Base-by-base conservation (phyloP, 441 rosid genomes). In the Daphne laureola region DNA sequence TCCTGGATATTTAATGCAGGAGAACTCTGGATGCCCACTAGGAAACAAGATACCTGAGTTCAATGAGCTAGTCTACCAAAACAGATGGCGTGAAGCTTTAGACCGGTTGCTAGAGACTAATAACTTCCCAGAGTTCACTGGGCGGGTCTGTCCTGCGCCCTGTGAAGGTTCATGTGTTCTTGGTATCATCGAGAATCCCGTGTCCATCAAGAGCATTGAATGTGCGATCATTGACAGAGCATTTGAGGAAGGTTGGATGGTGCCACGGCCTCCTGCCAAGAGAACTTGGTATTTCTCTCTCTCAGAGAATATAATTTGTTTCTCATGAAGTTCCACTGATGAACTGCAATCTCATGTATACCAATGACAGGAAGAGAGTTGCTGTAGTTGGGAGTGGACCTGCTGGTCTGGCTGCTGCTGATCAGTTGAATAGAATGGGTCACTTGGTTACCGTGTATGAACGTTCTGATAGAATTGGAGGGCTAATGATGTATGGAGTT, bases 21-120 rank as follows among this genome's bases (percentile, higher is more conserved):
- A 95, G 65, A 78, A 82, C 82, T 86, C 99, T 61, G 99, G 99
- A 36, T 95, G 99, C 49, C 99, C 99, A n/a, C 82, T 95, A 23
- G 99, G 99, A 58, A 95, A 95, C 76, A 95, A 95, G 72, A 95
- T 95, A 62, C 99, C 99, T n/a, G 99, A 95, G 72, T 95, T 95
- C 73, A 95, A 91, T 26, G 99, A 95, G 76, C 77, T 95, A 43
- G 99, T 95, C 38, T 80, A 95, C 73, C 99, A 95, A 64, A 91
- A 95, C 70, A 83, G 99, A 76, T 95, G 99, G 99, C 89, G 79
- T 23, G 98, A 95, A 69, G 99, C 99, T 17, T 75, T 95, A 40
- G 89, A 87, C 53, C 82, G 99, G 43, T 84, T 95, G 48, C 92
- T 91, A 6, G 98, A 95, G 85, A 95, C 99, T 0, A 95, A 95